Percentiles rank a stretch among this genome's conserved stretches.
Conservation (phyloP, 345 rosid species). For the Populus davidiana region DNA sequence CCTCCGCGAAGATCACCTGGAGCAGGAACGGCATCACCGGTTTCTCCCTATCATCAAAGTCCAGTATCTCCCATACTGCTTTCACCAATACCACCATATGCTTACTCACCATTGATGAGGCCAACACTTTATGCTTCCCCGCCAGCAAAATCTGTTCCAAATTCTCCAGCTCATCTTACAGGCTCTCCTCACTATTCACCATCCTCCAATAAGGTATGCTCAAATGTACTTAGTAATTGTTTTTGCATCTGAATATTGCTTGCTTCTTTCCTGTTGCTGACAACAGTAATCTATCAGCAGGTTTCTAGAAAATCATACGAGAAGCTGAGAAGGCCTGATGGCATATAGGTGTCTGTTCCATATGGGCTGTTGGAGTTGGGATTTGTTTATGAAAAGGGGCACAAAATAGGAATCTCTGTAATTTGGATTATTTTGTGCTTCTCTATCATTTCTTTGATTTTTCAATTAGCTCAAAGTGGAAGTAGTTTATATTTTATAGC, state of each 20-base stretch:
- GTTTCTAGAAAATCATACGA: conserved; percentile 46
- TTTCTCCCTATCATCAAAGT: conserved; percentile 38
- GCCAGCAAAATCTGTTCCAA: conserved; percentile 28
- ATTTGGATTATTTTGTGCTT: too few relatives aligned
- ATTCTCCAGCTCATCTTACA: conserved; percentile 25
- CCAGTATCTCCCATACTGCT: conserved; percentile 45
- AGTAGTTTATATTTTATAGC: too few relatives aligned
- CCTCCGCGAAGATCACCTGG: conserved; percentile 34
- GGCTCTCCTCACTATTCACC: conserved; percentile 20
- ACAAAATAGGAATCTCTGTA: too few relatives aligned
- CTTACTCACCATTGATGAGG: conserved; percentile 46
- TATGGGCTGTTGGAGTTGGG: background rate
- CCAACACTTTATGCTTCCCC: conserved; percentile 50
- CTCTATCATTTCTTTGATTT: too few relatives aligned
- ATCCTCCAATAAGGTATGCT: conserved; percentile 36
- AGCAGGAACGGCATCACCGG: conserved; percentile 18
- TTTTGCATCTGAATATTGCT: background rate
- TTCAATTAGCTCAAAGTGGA: too few relatives aligned
- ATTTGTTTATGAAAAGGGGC: too few relatives aligned
- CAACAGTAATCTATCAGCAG: conserved; percentile 20
- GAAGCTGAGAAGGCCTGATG: conserved; percentile 34
- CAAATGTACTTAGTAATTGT: background rate
- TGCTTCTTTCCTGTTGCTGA: background rate
- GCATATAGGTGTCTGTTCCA: background rate
- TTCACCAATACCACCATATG: conserved; percentile 52